Percentiles rank a stretch among this genome's conserved stretches.
phyloP scores from a whole-genome alignment of 768 basidiomycete species.

The Flagelloscypha sp. region DNA sequence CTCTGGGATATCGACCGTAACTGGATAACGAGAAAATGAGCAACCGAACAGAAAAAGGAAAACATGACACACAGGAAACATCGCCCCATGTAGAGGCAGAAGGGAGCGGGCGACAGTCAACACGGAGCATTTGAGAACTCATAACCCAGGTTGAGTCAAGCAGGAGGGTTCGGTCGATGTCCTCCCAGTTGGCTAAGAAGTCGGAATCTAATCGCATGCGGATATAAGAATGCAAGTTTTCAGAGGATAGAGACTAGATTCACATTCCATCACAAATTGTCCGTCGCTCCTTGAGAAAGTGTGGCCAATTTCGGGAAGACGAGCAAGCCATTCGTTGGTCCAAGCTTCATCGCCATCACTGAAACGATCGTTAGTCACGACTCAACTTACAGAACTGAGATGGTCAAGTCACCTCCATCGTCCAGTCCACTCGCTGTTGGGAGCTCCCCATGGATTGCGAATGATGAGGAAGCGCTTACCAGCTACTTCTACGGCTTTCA shows the following conservation, averaged over 20 bases:
- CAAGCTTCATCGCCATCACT: conserved; percentile 52
- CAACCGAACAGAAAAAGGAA: background rate
- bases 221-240: background rate
- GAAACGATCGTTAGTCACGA: too few relatives aligned
- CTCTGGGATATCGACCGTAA: conserved; percentile 19
- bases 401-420: too few relatives aligned
- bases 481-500: conserved; percentile 20
- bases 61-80: conserved; percentile 37
- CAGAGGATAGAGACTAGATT: conserved; percentile 12
- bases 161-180: conserved; percentile 37
- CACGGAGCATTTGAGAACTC: conserved; percentile 42
- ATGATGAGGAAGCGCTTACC: conserved; percentile 23
- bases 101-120: conserved; percentile 32
- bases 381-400: too few relatives aligned
- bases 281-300: conserved; percentile 41
- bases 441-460: conserved; percentile 41
- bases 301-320: conserved; percentile 34
- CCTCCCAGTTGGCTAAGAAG: conserved; percentile 34
- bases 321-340: conserved; percentile 41
- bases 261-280: conserved; percentile 49
- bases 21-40: conserved; percentile 8
- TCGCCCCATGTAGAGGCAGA: conserved; percentile 48
- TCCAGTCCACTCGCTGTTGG: conserved; percentile 40
- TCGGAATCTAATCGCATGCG: conserved; percentile 24
- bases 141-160: conserved; percentile 41